Conservation (phyloP, 2,329 filamentous ascomycete species). For the Colletotrichum sp. region DNA sequence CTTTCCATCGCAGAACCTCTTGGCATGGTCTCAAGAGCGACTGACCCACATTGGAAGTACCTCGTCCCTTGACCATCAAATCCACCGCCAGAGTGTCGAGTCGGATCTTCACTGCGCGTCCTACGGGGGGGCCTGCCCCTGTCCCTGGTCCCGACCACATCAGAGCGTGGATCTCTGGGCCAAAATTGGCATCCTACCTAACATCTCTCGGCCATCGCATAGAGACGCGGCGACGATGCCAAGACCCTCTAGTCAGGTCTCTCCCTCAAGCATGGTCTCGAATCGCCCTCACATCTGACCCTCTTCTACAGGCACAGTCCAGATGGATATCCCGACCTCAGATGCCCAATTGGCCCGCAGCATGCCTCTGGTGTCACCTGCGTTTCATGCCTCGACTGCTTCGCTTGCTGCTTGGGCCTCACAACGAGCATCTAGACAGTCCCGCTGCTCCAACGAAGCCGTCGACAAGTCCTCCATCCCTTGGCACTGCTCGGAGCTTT, state of each 20-base stretch:
- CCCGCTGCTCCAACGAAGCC: not conserved
- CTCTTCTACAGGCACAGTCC: slow-evolving; percentile 3
- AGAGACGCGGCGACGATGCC: slow-evolving; percentile 19
- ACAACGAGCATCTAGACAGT: not conserved
- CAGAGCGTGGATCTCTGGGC: slow-evolving; percentile 16
- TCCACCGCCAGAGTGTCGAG: not conserved
- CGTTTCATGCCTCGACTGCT: slow-evolving; percentile 20
- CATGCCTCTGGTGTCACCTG: slow-evolving; percentile 19
- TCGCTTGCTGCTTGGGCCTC: slow-evolving; percentile 14
- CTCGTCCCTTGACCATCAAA: slow-evolving; percentile 1
- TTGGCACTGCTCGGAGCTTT: slow-evolving; percentile 14
- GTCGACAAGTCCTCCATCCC: not conserved
- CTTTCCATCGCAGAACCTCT: slow-evolving; percentile 6
- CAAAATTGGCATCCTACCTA: slow-evolving; percentile 17
- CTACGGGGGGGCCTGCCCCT: not conserved
- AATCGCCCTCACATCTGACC: slow-evolving; percentile 7
- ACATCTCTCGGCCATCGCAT: slow-evolving; percentile 17
- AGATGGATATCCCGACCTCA: slow-evolving; percentile 9
- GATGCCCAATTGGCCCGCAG: slow-evolving; percentile 9
- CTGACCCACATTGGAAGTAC: slow-evolving; percentile 16
- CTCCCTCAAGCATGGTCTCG: slow-evolving; percentile 17
- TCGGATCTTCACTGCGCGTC: slow-evolving; percentile 1
- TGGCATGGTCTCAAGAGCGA: slow-evolving; percentile 22
- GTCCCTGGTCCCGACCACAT: not conserved
- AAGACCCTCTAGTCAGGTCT: slow-evolving; percentile 17